Evolutionary conservation across 768 basidiomycete species (phyloP), one percentile per base, ranked within the genome.

Genomic region (Tricholoma flavovirens): DNA sequence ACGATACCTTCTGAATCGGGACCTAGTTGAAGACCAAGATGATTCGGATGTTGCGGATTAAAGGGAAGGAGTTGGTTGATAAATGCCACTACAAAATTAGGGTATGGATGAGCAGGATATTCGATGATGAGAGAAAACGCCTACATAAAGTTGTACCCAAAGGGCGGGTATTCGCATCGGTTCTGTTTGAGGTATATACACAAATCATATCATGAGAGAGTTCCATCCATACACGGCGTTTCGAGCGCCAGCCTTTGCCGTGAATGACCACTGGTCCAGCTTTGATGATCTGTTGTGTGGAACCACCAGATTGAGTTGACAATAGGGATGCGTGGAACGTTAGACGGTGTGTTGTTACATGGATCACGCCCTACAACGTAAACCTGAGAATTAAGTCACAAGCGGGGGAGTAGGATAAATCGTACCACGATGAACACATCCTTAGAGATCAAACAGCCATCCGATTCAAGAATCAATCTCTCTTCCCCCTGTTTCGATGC

Each of bases 251-350:
- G 46, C 76, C 78, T 51, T 71, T 72, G 10, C 75, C 69, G 56
- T 77, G 78, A 26, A 82, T 66, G 1, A 76, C 69, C 3, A 77
- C 80, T 1, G 81, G 67, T 1, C 83, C 85, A 12, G 77, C 60
- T 61, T 77, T 80, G 46, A 86, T 67, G 15, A 79, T 56, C 36
- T 75, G 68, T 19, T 71, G 66, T 5, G 64, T 60, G 7, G 59
- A 55, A 33, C 70, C 56, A 43, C 68, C 74, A 5, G 75, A 70
- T n/a, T 67, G 64, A 22, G 74, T 72, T 0, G 80, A 73, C 14
- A 83, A 75, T 17, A 88, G 66, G 9, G 83, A 77, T 1, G 86
- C 86, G 61, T 87, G 84, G 65, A 88, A 88, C 0, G 82, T 71
- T 17, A 87, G 58, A 4, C 86, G 77, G 66, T 86, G 84, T 0